Conservation (phyloP, 305 asterid species). For the Solanum aculeatissimum region DNA sequence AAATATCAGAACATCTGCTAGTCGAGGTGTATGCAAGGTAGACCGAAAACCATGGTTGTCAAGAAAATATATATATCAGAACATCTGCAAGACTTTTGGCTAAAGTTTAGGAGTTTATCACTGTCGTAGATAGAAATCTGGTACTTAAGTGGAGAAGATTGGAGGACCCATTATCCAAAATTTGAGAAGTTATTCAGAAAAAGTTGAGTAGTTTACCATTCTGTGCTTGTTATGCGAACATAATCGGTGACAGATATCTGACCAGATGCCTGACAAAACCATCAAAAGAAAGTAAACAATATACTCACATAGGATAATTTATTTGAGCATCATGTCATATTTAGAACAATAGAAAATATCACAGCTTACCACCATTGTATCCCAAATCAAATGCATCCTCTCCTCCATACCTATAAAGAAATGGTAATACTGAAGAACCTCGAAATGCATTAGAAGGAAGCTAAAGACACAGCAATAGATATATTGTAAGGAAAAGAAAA, state of each 20-base stretch:
- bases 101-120: not conserved
- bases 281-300: not conserved
- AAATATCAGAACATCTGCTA: not conserved
- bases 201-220: slow-evolving; percentile 40
- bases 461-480: not conserved
- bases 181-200: not conserved
- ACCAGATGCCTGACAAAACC: slow-evolving; percentile 58
- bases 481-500: not conserved
- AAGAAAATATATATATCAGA: not conserved
- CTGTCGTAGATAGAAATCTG: not conserved
- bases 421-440: not conserved
- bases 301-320: not conserved
- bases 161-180: not conserved
- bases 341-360: not conserved
- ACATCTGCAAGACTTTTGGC: not conserved
- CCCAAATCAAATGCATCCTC: slow-evolving; percentile 98
- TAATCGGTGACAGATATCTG: slow-evolving; percentile 68
- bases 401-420: slow-evolving; percentile 66
- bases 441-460: not conserved
- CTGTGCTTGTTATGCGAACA: slow-evolving; percentile 82
- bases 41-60: not conserved
- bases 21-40: not conserved
- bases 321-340: not conserved
- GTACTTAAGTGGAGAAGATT: not conserved
- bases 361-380: slow-evolving; percentile 84